Evolutionary conservation across 306 rosid species (phyloP), one percentile per base, ranked within the genome.

Genomic region (Lathyrus aphaca): DNA sequence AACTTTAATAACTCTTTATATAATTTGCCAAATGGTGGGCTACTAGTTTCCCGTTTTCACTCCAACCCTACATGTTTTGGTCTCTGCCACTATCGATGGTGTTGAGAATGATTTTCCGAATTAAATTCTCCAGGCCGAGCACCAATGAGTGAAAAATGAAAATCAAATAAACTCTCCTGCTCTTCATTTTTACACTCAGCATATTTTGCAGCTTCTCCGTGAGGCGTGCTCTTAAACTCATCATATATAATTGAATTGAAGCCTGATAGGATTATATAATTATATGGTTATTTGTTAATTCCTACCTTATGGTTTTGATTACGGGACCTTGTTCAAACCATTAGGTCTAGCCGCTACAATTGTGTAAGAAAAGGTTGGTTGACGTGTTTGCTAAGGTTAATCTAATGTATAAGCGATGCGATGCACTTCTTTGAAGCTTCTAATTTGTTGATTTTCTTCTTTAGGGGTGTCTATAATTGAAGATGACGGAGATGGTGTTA

Each of bases 401-500:
- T 39, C 10, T 38, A 18, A 25, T 57, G 50, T 64, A 27, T n/a
- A 46, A 13, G 49, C 17, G 17, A 13, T 15, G n/a, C n/a, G 53
- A 15, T 46, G 21, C 53, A 46, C 53, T 46, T 32, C 66, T 48
- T 73, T 65, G 71, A 59, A 40, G 69, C 38, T 74, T 77, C 59
- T 80, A 32, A 82, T 78, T 72, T 66, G 69, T 55, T 37, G 58
- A 40, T 74, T 46, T 40, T 77, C 11, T 80, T 82, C 39, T 18
- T 57, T 84, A 94, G 99, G 99, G 17, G 85, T 94, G 60, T 72
- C 91, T 18, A 86, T 91, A 81, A 75, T 91, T 59, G 99, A 94
- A 74, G 92, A 81, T 69, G 96, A 72, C 38, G 86, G 78, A 51
- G 90, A 82, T 57, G 82, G 96, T 76, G 59, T 94, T 37, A 86